Base-by-base conservation (phyloP, 768 basidiomycete species). In the Mycena rebaudengoi region DNA sequence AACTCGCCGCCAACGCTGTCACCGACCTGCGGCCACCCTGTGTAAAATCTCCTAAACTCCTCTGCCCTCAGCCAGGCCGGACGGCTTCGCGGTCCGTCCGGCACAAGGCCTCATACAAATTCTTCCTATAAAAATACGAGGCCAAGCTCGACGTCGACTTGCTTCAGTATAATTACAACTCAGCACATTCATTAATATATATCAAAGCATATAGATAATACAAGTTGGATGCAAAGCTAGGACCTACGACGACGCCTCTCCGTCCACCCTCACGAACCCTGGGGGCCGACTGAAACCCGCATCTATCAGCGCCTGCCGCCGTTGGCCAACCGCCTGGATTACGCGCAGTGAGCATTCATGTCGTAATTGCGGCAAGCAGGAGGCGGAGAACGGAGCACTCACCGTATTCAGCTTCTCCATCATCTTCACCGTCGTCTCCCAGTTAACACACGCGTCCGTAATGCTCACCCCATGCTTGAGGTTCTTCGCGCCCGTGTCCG, bases 371-470 rank as follows among this genome's bases (percentile, higher is more conserved):
- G n/a, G n/a, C n/a, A n/a, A n/a, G n/a, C n/a, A n/a, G n/a, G n/a
- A n/a, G n/a, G n/a, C n/a, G n/a, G 23, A 54, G 32, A 41, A 57
- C 13, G 37, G 12, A 37, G 20, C 12, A 69, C 71, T n/a, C 48
- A 81, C 81, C 69, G 83, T 81, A 62, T 95, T 90, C 50, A 95
- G 82, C 59, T 82, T 79, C 71, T 89, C 84, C 50, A 97, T 86
- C 88, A 96, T 92, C 20, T 57, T 68, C 37, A 94, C 81, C 1
- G 95, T 98, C 7, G 83, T 82, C 48, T 87, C 85, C 94, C 95
- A 97, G 74, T 92, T 86, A 46, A 96, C 89, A 71, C 95, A 98
- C 3, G 94, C 96, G 67, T 98, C 95, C 0, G 95, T 98, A 74
- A 97, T 96, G 65, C 89, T 91, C 55, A 96, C 87, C 54, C 94